Percentiles rank a stretch among this genome's conserved stretches.
Conservation (phyloP, 805 yeast genomes). For the Saturnispora dispora region DNA sequence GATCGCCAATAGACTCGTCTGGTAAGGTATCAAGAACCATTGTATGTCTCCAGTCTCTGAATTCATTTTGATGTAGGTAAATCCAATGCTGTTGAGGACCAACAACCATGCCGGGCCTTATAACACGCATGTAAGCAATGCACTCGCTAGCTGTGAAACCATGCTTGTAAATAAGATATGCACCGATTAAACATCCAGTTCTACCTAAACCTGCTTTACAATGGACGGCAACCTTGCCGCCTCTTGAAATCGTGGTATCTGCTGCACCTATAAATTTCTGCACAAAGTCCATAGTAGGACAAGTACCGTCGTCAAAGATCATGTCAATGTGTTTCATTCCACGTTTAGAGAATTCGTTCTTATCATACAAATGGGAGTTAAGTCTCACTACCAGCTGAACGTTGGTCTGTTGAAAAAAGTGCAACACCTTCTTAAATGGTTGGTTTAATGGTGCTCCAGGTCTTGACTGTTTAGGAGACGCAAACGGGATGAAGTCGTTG, state of each 20-base stretch:
- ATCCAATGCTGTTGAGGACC: conserved; percentile 99
- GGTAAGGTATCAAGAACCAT: conserved; percentile 70
- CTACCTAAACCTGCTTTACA: conserved; percentile 98
- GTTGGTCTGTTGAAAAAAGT: conserved; percentile 59
- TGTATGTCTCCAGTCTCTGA: conserved; percentile 92
- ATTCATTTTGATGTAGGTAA: conserved; percentile 90
- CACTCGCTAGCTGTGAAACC: conserved; percentile 97
- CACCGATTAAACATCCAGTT: conserved; percentile 97
- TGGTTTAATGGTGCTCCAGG: conserved; percentile 50
- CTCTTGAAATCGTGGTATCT: conserved; percentile 73
- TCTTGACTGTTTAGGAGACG: conserved; percentile 76
- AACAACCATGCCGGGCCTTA: conserved; percentile 99
- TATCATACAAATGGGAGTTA: conserved; percentile 86
- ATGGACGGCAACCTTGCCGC: conserved; percentile 97
- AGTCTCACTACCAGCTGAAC: conserved; percentile 87
- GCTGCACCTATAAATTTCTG: conserved; percentile 92
- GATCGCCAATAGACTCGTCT: conserved; percentile 57
- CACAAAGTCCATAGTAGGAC: conserved; percentile 91
- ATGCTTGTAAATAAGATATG: conserved; percentile 89
- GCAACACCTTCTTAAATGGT: conserved; percentile 73
- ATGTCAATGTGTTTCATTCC: conserved; percentile 88
- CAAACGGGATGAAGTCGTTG: conserved; percentile 94
- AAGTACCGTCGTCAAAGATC: conserved; percentile 97
- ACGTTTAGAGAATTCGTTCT: conserved; percentile 68
- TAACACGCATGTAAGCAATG: conserved; percentile 91